Conservation (phyloP, 495 filamentous ascomycete genomes). For the Aspergillus egyptiacus region DNA sequence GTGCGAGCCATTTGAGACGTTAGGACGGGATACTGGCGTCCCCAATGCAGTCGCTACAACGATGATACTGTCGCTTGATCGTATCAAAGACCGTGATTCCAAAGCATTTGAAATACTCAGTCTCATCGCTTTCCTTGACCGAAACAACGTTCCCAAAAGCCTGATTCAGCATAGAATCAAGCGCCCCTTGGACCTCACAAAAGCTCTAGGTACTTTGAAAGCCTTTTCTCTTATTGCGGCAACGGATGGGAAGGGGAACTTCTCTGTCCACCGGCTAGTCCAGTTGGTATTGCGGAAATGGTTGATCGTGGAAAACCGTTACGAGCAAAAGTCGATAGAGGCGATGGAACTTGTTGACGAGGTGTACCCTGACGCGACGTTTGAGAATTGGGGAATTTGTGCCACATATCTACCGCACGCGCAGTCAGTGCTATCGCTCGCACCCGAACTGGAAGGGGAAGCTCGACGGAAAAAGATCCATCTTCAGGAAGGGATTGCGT, state of each 20-base stretch:
- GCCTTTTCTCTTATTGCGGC: constrained; percentile 35
- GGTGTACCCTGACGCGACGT: constrained; percentile 27
- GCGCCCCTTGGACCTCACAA: constrained; percentile 21
- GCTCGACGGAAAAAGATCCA: constrained; percentile 1
- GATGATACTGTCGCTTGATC: constrained; percentile 36
- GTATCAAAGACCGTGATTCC: constrained; percentile 30
- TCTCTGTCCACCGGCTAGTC: constrained; percentile 40
- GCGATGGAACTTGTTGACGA: constrained; percentile 27
- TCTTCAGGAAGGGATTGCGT: constrained; percentile 18
- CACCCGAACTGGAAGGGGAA: neutral
- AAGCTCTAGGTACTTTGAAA: constrained; percentile 34
- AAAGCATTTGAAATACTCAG: constrained; percentile 39
- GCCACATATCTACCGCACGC: constrained; percentile 33
- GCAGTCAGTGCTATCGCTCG: constrained; percentile 19
- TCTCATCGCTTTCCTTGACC: constrained; percentile 39
- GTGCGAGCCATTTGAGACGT: constrained; percentile 15
- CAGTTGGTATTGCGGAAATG: constrained; percentile 40
- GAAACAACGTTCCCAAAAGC: constrained; percentile 34
- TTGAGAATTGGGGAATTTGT: constrained; percentile 32
- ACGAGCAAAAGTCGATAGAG: constrained; percentile 22
- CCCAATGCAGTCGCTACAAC: constrained; percentile 29
- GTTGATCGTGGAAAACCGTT: constrained; percentile 25
- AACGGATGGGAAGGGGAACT: constrained; percentile 16
- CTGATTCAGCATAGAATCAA: constrained; percentile 25
- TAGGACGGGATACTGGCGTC: constrained; percentile 22